Conservation (phyloP, 2,329 filamentous ascomycete species). For the Emergomyces pasteurianus region DNA sequence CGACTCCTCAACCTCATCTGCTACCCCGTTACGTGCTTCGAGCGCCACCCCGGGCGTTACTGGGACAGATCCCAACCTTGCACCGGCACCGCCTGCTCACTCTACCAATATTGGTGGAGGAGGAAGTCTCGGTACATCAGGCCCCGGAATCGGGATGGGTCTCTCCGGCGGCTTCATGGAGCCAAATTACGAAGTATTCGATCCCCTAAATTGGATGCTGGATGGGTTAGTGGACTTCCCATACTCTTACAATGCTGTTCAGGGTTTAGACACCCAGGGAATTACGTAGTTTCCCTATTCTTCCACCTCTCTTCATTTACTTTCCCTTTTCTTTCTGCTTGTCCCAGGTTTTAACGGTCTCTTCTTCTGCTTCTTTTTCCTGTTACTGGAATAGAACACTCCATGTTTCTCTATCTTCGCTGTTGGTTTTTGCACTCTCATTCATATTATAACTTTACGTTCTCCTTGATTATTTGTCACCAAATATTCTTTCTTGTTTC, state of each 20-base stretch:
- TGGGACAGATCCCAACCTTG: slow-evolving; percentile 32
- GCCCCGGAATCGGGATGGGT: slow-evolving; percentile 14
- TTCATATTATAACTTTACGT: neutral
- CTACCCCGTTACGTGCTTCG: slow-evolving; percentile 31
- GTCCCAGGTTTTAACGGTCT: neutral
- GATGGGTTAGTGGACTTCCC: slow-evolving; percentile 76
- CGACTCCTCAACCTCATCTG: slow-evolving; percentile 55
- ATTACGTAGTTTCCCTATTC: slow-evolving; percentile 18
- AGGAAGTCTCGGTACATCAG: neutral
- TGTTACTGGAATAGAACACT: neutral
- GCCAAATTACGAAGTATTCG: slow-evolving; percentile 74
- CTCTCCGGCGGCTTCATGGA: slow-evolving; percentile 45
- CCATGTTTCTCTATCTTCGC: neutral
- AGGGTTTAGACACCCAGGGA: slow-evolving; percentile 34
- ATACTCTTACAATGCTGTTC: slow-evolving; percentile 50
- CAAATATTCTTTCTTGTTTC: too few relatives aligned
- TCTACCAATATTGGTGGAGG: slow-evolving; percentile 20
- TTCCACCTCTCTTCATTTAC: neutral
- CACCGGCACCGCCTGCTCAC: slow-evolving; percentile 25
- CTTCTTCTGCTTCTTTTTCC: neutral
- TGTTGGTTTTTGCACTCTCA: neutral
- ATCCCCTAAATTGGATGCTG: slow-evolving; percentile 86
- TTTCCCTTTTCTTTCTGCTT: neutral
- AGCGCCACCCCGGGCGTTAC: slow-evolving; percentile 23
- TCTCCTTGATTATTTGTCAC: neutral